Percentiles rank a stretch among this genome's conserved stretches.
phyloP scores from a whole-genome alignment of 148 eudicot species.

The Nepenthes mirabilis region DNA sequence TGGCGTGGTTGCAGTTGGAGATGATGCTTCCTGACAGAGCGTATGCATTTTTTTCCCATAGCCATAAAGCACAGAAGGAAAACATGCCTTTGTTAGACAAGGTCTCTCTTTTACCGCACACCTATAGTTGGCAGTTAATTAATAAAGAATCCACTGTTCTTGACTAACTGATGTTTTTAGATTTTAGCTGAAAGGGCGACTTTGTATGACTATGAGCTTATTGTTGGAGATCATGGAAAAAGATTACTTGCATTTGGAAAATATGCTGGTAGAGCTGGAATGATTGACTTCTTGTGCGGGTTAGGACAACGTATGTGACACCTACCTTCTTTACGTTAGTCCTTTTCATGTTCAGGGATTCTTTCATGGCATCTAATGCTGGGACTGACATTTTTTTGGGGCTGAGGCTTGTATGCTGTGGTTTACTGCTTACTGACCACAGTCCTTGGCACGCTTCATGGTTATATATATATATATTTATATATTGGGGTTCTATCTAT shows the following conservation, averaged over 20 bases:
- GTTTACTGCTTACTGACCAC: too few relatives aligned
- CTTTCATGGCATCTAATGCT: neutral
- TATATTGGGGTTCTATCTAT: too few relatives aligned
- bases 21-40: slow-evolving; percentile 94
- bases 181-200: slow-evolving; percentile 69
- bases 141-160: slow-evolving; percentile 1
- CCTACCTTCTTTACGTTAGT: slow-evolving; percentile 3
- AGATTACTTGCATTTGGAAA: slow-evolving; percentile 88
- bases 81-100: slow-evolving; percentile 92
- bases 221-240: slow-evolving; percentile 74
- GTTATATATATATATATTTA: too few relatives aligned
- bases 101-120: slow-evolving; percentile 25
- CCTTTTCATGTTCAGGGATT: neutral
- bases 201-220: slow-evolving; percentile 92
- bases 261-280: slow-evolving; percentile 96
- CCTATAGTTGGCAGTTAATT: neutral
- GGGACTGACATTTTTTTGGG: too few relatives aligned
- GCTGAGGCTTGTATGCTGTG: too few relatives aligned
- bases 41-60: slow-evolving; percentile 97
- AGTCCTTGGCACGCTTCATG: too few relatives aligned
- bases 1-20: slow-evolving; percentile 56
- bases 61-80: slow-evolving; percentile 96
- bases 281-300: slow-evolving; percentile 79
- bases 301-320: slow-evolving; percentile 70
- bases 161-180: slow-evolving; percentile 22